Evolutionary conservation across 441 rosid species (phyloP).

Genomic region (Populus trichocarpa): DNA sequence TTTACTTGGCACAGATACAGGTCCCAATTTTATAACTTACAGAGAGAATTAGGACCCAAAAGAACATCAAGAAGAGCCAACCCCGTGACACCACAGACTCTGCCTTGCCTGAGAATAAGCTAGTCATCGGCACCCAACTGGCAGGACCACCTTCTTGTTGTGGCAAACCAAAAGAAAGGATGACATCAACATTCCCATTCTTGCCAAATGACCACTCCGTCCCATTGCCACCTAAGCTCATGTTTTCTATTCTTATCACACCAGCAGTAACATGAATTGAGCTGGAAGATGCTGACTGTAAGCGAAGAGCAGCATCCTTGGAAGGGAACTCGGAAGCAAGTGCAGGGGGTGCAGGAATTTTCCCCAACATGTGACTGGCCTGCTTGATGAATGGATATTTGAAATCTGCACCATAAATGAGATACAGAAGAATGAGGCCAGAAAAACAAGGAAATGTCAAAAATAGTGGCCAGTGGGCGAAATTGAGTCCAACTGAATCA

Average conservation of each 20-base stretch:
- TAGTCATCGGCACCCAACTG: slow-evolving; percentile 22
- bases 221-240: slow-evolving; percentile 31
- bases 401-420: slow-evolving; percentile 38
- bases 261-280: slow-evolving; percentile 86
- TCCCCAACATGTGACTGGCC: slow-evolving; percentile 73
- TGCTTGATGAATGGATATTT: slow-evolving; percentile 67
- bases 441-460: background rate
- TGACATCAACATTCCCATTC: slow-evolving; percentile 54
- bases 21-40: slow-evolving; percentile 58
- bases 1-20: slow-evolving; percentile 53
- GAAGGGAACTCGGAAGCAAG: slow-evolving; percentile 74
- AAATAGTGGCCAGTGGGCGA: background rate
- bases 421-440: slow-evolving; percentile 3
- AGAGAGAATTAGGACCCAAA: slow-evolving; percentile 67
- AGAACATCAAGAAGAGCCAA: slow-evolving; percentile 52
- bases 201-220: slow-evolving; percentile 68
- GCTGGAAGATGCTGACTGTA: slow-evolving; percentile 69
- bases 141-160: slow-evolving; percentile 22
- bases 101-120: slow-evolving; percentile 38
- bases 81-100: slow-evolving; percentile 42
- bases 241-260: slow-evolving; percentile 70
- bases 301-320: slow-evolving; percentile 60
- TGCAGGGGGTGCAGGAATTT: slow-evolving; percentile 76
- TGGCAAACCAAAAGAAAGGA: slow-evolving; percentile 42
- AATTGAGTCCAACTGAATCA: background rate